Evolutionary conservation across 129 eudicot species (phyloP).

Genomic region (Scalesia atractyloides): DNA sequence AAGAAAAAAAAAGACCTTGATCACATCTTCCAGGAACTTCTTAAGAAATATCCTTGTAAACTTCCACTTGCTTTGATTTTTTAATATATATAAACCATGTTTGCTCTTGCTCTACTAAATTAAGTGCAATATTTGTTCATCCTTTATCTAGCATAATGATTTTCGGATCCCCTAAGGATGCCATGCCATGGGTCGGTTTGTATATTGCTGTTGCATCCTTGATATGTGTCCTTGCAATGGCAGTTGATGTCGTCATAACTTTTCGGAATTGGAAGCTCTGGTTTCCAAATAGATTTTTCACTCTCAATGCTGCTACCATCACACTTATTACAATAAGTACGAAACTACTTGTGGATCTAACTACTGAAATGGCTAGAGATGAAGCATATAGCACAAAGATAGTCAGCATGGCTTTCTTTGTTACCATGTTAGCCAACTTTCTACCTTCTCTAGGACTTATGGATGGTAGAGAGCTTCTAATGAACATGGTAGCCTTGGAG

Average conservation of each 20-base stretch:
- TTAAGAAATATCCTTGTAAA: not conserved
- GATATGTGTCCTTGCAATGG: not conserved
- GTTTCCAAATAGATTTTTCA: not conserved
- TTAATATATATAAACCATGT: no score
- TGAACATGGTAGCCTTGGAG: not conserved
- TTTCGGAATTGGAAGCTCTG: not conserved
- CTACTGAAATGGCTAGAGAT: not conserved
- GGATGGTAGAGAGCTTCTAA: not conserved
- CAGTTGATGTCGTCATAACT: no score
- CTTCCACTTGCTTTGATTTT: no score
- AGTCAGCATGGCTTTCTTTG: no score
- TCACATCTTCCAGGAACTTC: not conserved
- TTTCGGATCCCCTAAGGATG: not conserved
- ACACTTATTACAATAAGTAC: not conserved
- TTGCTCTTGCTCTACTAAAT: not conserved
- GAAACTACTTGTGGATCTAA: not conserved
- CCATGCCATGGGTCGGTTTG: not conserved
- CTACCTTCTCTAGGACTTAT: not conserved
- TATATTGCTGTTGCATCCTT: not conserved
- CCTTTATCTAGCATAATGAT: not conserved
- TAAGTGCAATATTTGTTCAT: not conserved
- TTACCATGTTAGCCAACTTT: not conserved
- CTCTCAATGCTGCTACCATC: not conserved
- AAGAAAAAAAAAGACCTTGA: not conserved
- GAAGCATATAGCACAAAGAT: no score